Conservation (phyloP, 2,329 filamentous ascomycete genomes). For the Xylaria sp. region DNA sequence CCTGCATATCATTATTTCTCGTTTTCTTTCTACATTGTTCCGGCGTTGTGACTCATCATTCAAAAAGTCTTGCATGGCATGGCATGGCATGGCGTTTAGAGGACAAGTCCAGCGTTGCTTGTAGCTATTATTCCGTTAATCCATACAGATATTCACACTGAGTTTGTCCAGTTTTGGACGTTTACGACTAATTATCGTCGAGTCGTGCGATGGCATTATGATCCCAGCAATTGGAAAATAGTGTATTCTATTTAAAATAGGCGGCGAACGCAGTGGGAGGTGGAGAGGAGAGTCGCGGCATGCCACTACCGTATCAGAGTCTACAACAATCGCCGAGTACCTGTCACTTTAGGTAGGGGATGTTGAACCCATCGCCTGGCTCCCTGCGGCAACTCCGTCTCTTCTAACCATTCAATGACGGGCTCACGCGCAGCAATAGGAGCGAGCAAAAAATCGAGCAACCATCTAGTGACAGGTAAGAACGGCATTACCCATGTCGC, state of each 20-base stretch:
- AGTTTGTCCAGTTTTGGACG: neutral
- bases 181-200: too few relatives aligned
- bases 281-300: too few relatives aligned
- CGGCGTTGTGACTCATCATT: neutral
- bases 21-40: neutral
- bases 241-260: too few relatives aligned
- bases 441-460: conserved; percentile 18
- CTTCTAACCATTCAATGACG: conserved; percentile 33
- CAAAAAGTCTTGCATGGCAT: conserved; percentile 13
- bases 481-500: conserved; percentile 25
- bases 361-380: conserved; percentile 27
- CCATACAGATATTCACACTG: neutral
- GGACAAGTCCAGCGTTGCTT: neutral
- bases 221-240: too few relatives aligned
- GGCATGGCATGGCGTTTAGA: conserved; percentile 22
- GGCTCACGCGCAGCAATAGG: conserved; percentile 25
- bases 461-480: conserved; percentile 9
- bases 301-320: too few relatives aligned
- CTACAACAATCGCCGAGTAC: too few relatives aligned
- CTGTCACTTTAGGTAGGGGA: neutral
- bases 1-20: neutral
- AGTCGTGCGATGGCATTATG: too few relatives aligned
- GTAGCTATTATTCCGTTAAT: neutral
- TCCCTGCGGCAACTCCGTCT: conserved; percentile 21
- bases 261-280: too few relatives aligned